Base-by-base conservation (phyloP, 2,329 filamentous ascomycete species). In the Nigrospora oryzae region DNA sequence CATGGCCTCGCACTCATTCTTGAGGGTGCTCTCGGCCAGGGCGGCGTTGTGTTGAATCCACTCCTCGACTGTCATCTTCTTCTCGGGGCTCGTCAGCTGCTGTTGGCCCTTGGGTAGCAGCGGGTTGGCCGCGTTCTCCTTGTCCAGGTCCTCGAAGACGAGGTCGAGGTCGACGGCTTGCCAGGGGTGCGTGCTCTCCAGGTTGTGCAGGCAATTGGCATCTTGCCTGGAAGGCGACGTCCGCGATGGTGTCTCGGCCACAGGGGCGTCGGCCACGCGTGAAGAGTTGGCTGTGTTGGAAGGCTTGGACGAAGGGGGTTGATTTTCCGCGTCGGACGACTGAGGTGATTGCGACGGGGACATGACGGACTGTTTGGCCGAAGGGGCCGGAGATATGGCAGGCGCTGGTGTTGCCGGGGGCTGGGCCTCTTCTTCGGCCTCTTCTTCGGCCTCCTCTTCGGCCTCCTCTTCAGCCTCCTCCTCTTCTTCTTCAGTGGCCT, bases 1-100 rank as follows among this genome's bases (percentile, higher is more conserved):
- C 63, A 95, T 78, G 23, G 79, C 70, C 68, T 97, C 91, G 58
- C 89, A 95, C 60, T 94, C 86, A 33, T 74, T 68, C 58, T 83
- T 84, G 45, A 98, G 69, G 61, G 81, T 83, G 63, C 83, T 79
- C 68, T 97, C 90, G 0, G 87, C 89, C 59, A 83, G 73, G 49
- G 77, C 75, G 0, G 93, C 93, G 53, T 93, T 90, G 64, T 83
- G 78, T 46, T 82, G 72, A 35, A 98, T 85, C 89, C 91, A 98
- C 63, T 96, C 83, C 62, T 95, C 89, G 0, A 97, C 88, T 5
- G 83, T 91, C 90, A 98, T 95, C 34, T 76, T 72, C 69, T 85
- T 89, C 68, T 97, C 93, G 0, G 82, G 78, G 43, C 76, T 85
- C 2, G 78, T 84, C 43, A 98, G 66, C 13, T 77, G 77, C 1